Conservation (phyloP, 192 early-diverging fungal genomes). For the Linnemannia schmuckeri region DNA sequence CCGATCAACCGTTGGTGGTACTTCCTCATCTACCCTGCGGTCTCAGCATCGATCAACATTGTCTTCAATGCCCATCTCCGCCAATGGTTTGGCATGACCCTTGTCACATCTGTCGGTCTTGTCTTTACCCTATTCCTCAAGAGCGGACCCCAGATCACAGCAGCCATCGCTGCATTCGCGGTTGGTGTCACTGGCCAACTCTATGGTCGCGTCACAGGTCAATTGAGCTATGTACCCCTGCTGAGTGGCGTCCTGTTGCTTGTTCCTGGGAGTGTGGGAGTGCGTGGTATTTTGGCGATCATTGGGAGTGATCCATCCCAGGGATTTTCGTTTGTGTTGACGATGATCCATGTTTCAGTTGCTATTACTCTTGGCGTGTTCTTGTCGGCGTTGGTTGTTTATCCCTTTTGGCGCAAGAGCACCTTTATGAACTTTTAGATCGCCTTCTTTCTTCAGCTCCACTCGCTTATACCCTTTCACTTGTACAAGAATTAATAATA, state of each 20-base stretch:
- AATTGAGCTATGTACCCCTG: slow-evolving; percentile 57
- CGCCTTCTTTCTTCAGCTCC: background rate
- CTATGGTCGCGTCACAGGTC: slow-evolving; percentile 51
- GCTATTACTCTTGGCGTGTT: slow-evolving; percentile 60
- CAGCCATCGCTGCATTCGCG: slow-evolving; percentile 45
- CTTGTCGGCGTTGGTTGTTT: slow-evolving; percentile 48
- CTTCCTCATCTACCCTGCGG: slow-evolving; percentile 52
- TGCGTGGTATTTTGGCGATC: slow-evolving; percentile 50
- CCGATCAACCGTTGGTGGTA: slow-evolving; percentile 52
- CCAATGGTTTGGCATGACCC: slow-evolving; percentile 53
- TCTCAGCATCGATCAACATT: slow-evolving; percentile 57
- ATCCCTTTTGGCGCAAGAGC: slow-evolving; percentile 55
- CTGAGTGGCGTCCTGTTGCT: slow-evolving; percentile 58
- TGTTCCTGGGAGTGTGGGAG: slow-evolving; percentile 59
- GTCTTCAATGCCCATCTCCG: slow-evolving; percentile 55
- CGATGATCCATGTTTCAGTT: slow-evolving; percentile 53
- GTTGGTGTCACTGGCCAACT: slow-evolving; percentile 55
- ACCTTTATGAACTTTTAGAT: slow-evolving; percentile 56
- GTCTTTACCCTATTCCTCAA: slow-evolving; percentile 47
- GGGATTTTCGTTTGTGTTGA: slow-evolving; percentile 55
- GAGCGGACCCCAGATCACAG: slow-evolving; percentile 36
- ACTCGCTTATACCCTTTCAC: background rate
- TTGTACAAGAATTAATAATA: too few relatives aligned
- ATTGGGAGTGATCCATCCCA: slow-evolving; percentile 38
- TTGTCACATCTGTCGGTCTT: slow-evolving; percentile 54